phyloP scores from a whole-genome alignment of 345 rosid genomes.

The Dipteronia sinensis region DNA sequence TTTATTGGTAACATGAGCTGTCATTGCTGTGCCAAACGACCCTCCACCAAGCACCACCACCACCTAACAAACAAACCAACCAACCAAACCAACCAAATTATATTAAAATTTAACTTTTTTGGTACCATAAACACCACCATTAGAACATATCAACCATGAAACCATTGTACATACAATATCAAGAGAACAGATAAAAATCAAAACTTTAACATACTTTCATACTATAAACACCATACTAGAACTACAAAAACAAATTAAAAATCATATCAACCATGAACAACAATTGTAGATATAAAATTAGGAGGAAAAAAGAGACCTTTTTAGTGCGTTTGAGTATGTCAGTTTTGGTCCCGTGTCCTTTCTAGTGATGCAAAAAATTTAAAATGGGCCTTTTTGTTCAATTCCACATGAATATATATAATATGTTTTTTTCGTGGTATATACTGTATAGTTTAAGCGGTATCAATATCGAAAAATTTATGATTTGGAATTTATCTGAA shows the following conservation, averaged over 20 bases:
- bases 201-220: not conserved
- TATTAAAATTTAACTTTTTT: too few species aligned
- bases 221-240: not conserved
- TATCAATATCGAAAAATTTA: too few species aligned
- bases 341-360: too few species aligned
- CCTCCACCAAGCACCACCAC: conserved; percentile 99
- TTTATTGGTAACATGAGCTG: conserved; percentile 80
- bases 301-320: conserved; percentile 47
- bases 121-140: not conserved
- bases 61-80: conserved; percentile 50
- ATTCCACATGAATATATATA: too few species aligned
- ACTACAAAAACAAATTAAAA: not conserved
- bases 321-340: conserved; percentile 77
- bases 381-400: too few species aligned
- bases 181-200: not conserved
- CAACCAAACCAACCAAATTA: not conserved
- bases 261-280: not conserved
- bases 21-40: conserved; percentile 95
- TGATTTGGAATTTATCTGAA: too few species aligned
- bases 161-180: not conserved
- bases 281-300: not conserved
- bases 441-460: too few species aligned
- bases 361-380: too few species aligned
- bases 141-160: not conserved
- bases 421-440: too few species aligned